Evolutionary conservation across 2,329 filamentous ascomycete species (phyloP), one percentile per base, ranked within the genome.

Genomic region (Cladosporium sp.): DNA sequence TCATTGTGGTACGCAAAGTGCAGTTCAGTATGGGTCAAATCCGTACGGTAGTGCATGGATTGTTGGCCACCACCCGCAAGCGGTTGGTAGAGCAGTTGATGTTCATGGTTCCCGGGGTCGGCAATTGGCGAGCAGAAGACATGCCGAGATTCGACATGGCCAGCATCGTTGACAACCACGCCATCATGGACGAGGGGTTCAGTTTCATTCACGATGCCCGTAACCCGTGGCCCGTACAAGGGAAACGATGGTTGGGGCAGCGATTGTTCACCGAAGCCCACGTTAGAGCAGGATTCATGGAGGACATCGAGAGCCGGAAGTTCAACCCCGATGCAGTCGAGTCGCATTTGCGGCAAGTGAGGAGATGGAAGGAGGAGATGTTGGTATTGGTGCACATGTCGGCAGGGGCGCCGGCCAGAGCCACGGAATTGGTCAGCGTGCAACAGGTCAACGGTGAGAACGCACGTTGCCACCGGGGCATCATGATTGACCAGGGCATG

Each of bases 401-500:
- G 15, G 64, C 55, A 19, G 61, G 66, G 15, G 38, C 61, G 51
- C 67, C 55, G 17, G 64, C 36, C 1, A 50, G 66, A 59, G 58
- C 51, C 8, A 55, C 60, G 3, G 64, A 68, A 59, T 37, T 68
- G 5, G 38, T 66, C 5, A 68, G 60, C 43, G 51, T 68, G 12
- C 37, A 61, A 38, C 59, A 68, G 39, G 61, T 55, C 5, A 68
- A 68, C 50, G 64, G 57, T 52, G 39, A 8, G 49, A 59, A 42
- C 43, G 56, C 3, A 22, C 30, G 25, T 28, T 19, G 20, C 36
- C 57, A 20, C 8, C 49, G n/a, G 58, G 63, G 34, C 37, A 65
- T 67, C 5, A 68, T 69, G 50, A 59, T 68, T 36, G 58, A 69
- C 58, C 58, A 69, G 37, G 51, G 63, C 6, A 61, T 62, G 51